A percentile compares a stretch with the other conserved stretches of the same genome.
Conservation (phyloP, 2,329 filamentous ascomycete species). For the Stagonosporopsis rhizophila region DNA sequence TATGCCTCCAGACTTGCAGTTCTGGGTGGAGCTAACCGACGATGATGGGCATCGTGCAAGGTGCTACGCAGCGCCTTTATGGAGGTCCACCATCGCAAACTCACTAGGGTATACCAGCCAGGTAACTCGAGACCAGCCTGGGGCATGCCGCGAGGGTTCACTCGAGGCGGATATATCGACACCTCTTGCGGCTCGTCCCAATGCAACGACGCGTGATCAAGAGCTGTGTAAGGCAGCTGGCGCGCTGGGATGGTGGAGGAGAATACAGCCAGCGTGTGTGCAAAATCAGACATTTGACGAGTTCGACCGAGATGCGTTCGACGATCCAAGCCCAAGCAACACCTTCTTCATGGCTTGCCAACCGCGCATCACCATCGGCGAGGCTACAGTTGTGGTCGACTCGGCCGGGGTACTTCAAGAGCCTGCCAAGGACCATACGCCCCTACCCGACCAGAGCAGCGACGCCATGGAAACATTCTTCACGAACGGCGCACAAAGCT, state of each 20-base stretch:
- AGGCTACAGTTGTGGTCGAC: neutral
- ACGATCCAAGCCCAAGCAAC: neutral
- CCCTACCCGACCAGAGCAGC: neutral
- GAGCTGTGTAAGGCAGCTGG: constrained; percentile 25
- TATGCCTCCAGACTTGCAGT: too few species aligned
- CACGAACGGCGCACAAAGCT: constrained; percentile 23
- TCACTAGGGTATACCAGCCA: too few species aligned
- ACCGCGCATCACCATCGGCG: constrained; percentile 39
- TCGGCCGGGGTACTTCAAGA: constrained; percentile 17
- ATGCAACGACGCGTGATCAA: constrained; percentile 1
- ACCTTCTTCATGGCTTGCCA: constrained; percentile 2
- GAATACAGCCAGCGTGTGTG: neutral
- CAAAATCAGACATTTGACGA: neutral
- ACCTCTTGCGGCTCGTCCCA: neutral
- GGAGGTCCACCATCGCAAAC: too few species aligned
- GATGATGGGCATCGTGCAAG: too few species aligned
- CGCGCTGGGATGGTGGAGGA: constrained; percentile 35
- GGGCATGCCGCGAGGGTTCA: neutral
- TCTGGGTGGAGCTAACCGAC: too few species aligned
- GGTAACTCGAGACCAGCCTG: neutral
- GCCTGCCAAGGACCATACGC: neutral
- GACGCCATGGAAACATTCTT: constrained; percentile 12
- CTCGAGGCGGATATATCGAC: neutral
- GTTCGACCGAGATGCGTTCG: neutral
- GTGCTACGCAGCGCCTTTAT: too few species aligned